phyloP scores from a whole-genome alignment of 495 filamentous ascomycete species.

The Talaromyces proteolyticus region DNA sequence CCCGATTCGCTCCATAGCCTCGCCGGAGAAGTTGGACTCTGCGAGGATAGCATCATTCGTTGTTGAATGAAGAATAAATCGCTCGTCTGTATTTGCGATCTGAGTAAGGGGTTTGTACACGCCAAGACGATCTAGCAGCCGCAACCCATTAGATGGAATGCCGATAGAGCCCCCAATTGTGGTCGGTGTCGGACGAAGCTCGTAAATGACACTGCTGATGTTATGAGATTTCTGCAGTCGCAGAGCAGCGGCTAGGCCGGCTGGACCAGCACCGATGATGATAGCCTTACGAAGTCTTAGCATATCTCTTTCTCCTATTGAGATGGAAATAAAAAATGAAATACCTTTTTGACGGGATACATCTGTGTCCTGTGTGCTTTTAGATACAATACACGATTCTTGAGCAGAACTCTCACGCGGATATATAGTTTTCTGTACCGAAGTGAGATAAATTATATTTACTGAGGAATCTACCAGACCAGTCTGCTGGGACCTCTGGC shows the following conservation, averaged over 20 bases:
- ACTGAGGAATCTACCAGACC: too few species aligned
- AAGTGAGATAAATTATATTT: too few species aligned
- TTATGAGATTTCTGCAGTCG: slow-evolving; percentile 19
- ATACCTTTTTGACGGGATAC: neutral
- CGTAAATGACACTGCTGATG: slow-evolving; percentile 21
- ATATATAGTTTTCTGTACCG: too few species aligned
- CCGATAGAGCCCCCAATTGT: slow-evolving; percentile 41
- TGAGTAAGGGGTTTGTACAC: slow-evolving; percentile 21
- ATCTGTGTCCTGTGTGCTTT: too few species aligned
- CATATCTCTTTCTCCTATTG: neutral
- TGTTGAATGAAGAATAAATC: slow-evolving; percentile 21
- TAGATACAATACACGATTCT: too few species aligned
- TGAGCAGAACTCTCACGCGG: too few species aligned
- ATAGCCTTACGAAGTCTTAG: neutral
- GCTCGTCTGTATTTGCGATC: slow-evolving; percentile 15
- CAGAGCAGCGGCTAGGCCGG: slow-evolving; percentile 19
- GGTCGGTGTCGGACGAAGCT: slow-evolving; percentile 22
- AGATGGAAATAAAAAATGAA: neutral
- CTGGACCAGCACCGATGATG: neutral
- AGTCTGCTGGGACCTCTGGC: too few species aligned
- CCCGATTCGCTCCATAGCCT: slow-evolving; percentile 15
- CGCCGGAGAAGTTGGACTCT: slow-evolving; percentile 11
- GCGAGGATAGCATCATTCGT: slow-evolving; percentile 18
- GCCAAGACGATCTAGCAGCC: slow-evolving; percentile 33
- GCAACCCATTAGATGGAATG: slow-evolving; percentile 42